These are phyloP conservation scores for bread wheat (Triticum aestivum) DNA, from an alignment of 176 grass and related monocot species.

Conservation along the genomic window IWGSC_CS_RefSeq_v2.1 NC_057808.1:102345105-102345604, in stretches of 20 bases:
- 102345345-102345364: neutral
- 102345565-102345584: neutral
- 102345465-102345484: neutral
- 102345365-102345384: no score
- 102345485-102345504: slow-evolving; percentile 3
- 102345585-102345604: neutral
- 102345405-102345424: no score
- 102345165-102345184: neutral
- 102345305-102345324: no score
- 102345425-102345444: neutral
- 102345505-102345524: neutral
- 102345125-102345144: neutral
- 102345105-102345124: neutral
- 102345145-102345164: neutral
- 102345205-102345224: neutral
- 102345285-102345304: no score
- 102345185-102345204: neutral
- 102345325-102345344: neutral
- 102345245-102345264: no score
- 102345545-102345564: neutral
- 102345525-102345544: neutral
- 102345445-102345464: neutral
- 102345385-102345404: neutral
- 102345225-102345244: neutral
- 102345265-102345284: no score